These are phyloP conservation scores for Picochlorum costavermella DNA, from an alignment of 139 green algal genomes.

Conservation along the genomic window DNA sequence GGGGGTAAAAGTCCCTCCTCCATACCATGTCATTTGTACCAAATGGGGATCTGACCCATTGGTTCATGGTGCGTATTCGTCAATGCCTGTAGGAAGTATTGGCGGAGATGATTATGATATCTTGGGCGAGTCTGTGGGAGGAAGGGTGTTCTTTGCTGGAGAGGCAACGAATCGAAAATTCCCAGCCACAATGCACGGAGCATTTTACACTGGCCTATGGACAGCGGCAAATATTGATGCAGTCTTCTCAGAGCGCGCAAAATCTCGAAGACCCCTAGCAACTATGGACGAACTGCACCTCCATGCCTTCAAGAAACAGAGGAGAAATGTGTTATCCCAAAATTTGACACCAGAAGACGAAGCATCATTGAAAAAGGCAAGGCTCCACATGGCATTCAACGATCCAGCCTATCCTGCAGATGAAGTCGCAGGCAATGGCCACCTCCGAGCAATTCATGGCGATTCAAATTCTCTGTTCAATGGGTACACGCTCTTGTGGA, in stretches of 20 bases:
- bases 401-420: not conserved
- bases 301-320: no score
- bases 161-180: slow-evolving; percentile 82
- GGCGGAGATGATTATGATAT: slow-evolving; percentile 81
- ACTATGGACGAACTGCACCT: no score
- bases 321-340: no score
- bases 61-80: slow-evolving; percentile 78
- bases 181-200: slow-evolving; percentile 97
- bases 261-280: no score
- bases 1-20: slow-evolving; percentile 59
- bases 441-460: not conserved
- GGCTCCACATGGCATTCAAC: not conserved
- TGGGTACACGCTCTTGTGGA: not conserved
- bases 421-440: not conserved
- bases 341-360: not conserved
- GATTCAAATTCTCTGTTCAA: not conserved
- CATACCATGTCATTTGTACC: slow-evolving; percentile 56
- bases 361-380: not conserved
- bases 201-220: slow-evolving; percentile 60
- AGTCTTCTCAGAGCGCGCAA: not conserved
- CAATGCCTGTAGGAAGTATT: slow-evolving; percentile 57
- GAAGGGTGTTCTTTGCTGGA: slow-evolving; percentile 77
- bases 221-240: slow-evolving; percentile 7
- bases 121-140: slow-evolving; percentile 55
- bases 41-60: slow-evolving; percentile 76